Evolutionary conservation across 805 yeast genomes (phyloP).

Genomic region (Yamadazyma kitorensis): DNA sequence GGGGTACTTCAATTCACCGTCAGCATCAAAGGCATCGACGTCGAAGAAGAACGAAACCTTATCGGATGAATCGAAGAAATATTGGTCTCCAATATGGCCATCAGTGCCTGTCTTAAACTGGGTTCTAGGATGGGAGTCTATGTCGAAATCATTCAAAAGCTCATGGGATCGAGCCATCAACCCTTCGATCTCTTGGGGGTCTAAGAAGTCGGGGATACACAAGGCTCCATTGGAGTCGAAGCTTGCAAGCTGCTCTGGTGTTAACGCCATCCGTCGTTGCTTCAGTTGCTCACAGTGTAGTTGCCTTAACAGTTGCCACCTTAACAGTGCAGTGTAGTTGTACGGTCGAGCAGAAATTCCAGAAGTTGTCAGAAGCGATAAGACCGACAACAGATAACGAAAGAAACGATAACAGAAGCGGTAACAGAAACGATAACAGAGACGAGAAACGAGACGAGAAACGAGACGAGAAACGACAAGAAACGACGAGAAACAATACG

Average conservation of each 20-base stretch:
- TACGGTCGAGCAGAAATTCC: too few relatives aligned
- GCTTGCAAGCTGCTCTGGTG: slow-evolving; percentile 46
- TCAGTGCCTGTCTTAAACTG: slow-evolving; percentile 60
- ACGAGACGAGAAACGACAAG: too few relatives aligned
- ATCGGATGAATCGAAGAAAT: slow-evolving; percentile 67
- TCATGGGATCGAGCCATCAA: slow-evolving; percentile 43
- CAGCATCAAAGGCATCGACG: slow-evolving; percentile 57
- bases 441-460: too few relatives aligned
- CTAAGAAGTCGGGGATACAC: slow-evolving; percentile 55
- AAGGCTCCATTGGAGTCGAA: slow-evolving; percentile 61
- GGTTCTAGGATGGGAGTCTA: slow-evolving; percentile 62
- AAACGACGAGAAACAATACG: too few relatives aligned
- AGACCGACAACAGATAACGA: too few relatives aligned
- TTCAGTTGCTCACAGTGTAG: too few relatives aligned
- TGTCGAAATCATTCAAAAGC: slow-evolving; percentile 49
- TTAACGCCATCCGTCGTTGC: too few relatives aligned
- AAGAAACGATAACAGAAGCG: too few relatives aligned
- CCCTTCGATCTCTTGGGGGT: slow-evolving; percentile 33
- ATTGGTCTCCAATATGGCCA: slow-evolving; percentile 69
- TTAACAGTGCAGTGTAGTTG: too few relatives aligned
- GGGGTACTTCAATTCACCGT: slow-evolving; percentile 52
- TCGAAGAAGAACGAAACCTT: slow-evolving; percentile 71
- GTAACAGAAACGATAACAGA: too few relatives aligned
- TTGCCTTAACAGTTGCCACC: too few relatives aligned
- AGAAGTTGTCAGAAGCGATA: too few relatives aligned